Evolutionary conservation across 768 basidiomycete genomes (phyloP), one percentile per base, ranked within the genome.

Genomic region (Trametes cingulata): DNA sequence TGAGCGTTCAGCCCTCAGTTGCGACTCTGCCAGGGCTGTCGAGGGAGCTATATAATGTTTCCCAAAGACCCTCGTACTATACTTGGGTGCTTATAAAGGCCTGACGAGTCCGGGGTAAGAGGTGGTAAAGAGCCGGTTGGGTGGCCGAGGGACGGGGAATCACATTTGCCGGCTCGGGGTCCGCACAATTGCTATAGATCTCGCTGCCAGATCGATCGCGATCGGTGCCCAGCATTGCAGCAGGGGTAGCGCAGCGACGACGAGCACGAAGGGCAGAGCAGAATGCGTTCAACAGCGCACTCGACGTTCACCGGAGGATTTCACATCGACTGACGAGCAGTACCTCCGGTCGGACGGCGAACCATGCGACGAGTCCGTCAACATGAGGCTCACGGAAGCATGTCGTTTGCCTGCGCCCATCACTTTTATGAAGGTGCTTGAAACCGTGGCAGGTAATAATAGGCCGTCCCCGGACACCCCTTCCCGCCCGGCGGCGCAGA

Each of bases 121-220:
- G 19, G 24, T 9, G 20, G 39, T 5, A 6, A n/a, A 36, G 24
- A 33, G 29, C 29, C 29, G 29, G 29, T 5, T n/a, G 33, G 24
- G 51, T 52, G 51, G 36, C 51, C 51, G 51, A 52, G 22, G 39
- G 24, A 15, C 37, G 39, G 24, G 3, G 2, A 52, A 40, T 27
- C 24, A 24, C 39, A 25, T 40, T 37, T 25, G 19, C 50, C 20
- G 13, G 6, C 19, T 29, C 10, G 25, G 29, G 17, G 51, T 20
- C 37, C 39, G 39, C 24, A 36, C 51, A 37, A 52, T 19, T 37
- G 50, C 50, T 51, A 51, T 55, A 55, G 53, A 55, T 55, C 53
- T 55, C 19, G 19, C 29, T 1, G 19, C 14, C 50, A 37, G 50
- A 51, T 51, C 50, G 41, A 54, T 54, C 52, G 33, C 20, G 25